phyloP scores from a whole-genome alignment of 306 rosid species.

The Cyamopsis tetragonoloba region DNA sequence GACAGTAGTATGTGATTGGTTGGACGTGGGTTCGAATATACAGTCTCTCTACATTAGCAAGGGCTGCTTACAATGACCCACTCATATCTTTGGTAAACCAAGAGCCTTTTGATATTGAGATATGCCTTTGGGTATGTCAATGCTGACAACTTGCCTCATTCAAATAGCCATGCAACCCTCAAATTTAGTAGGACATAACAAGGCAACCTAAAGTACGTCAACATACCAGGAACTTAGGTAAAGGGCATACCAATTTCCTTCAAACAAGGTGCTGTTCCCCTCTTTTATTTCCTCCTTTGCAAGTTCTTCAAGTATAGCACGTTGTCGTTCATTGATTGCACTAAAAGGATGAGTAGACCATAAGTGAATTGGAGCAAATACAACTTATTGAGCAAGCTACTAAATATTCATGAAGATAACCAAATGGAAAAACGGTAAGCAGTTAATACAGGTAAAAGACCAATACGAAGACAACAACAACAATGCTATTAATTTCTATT shows the following conservation, averaged over 20 bases:
- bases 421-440: conserved; percentile 2
- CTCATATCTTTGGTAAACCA: too few relatives aligned
- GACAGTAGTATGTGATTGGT: conserved; percentile 12
- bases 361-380: conserved; percentile 30
- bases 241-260: conserved; percentile 65
- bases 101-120: too few relatives aligned
- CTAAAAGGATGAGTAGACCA: conserved; percentile 35
- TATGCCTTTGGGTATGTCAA: too few relatives aligned
- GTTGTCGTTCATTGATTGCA: conserved; percentile 69
- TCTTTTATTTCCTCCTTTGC: conserved; percentile 73
- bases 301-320: conserved; percentile 82
- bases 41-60: too few relatives aligned
- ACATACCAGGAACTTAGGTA: not conserved
- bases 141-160: not conserved
- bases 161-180: conserved; percentile 22
- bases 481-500: too few relatives aligned
- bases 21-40: too few relatives aligned
- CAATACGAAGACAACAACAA: too few relatives aligned
- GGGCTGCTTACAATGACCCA: too few relatives aligned
- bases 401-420: not conserved
- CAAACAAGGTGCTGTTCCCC: conserved; percentile 38
- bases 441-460: conserved; percentile 15
- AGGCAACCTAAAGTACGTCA: not conserved
- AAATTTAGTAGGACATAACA: not conserved
- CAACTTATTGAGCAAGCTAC: conserved; percentile 4